phyloP scores from a whole-genome alignment of 371 early-diverging fungal species.

The Smittium culicis region DNA sequence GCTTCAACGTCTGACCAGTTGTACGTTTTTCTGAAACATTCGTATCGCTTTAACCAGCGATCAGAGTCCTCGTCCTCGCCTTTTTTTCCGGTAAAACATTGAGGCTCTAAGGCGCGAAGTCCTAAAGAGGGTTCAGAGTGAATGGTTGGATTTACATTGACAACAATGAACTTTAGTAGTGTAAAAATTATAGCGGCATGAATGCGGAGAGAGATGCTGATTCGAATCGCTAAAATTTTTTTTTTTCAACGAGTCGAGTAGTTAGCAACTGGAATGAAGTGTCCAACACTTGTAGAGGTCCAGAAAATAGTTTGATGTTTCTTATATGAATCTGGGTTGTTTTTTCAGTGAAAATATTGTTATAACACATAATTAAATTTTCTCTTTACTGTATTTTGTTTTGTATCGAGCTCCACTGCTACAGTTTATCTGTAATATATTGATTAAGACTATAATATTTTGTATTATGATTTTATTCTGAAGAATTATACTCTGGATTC shows the following conservation, averaged over 20 bases:
- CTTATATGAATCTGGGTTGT: background rate
- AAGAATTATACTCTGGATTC: background rate
- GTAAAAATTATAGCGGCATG: background rate
- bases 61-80: background rate
- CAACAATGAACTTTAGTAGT: too few relatives aligned
- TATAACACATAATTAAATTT: background rate
- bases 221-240: background rate
- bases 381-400: background rate
- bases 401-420: background rate
- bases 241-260: background rate
- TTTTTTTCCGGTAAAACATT: background rate
- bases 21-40: constrained; percentile 2
- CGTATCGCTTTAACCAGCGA: background rate
- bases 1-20: constrained; percentile 1
- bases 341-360: background rate
- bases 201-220: background rate
- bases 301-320: background rate
- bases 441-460: background rate
- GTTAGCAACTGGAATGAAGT: background rate
- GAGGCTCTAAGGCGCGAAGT: constrained; percentile 1
- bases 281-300: background rate
- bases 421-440: background rate
- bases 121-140: background rate
- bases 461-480: too few relatives aligned
- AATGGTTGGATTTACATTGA: too few relatives aligned